Percentiles rank a stretch among this genome's conserved stretches.
Evolutionary conservation across 257 asterid genomes (phyloP).

Genomic region (Forsythia suspensa): DNA sequence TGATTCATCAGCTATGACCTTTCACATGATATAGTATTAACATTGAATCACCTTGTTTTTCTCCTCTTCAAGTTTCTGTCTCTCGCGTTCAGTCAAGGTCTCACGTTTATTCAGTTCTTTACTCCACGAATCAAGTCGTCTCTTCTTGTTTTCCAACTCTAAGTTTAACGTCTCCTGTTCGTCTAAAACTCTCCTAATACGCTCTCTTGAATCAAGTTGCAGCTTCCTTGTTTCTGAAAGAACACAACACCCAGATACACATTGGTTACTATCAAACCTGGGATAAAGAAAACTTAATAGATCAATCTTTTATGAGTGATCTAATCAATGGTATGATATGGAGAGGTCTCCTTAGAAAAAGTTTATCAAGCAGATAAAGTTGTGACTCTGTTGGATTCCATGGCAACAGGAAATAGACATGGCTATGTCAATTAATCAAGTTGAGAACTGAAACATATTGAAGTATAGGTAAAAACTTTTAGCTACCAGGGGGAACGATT

Average conservation of each 20-base stretch:
- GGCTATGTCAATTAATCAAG: not conserved
- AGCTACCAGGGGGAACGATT: not conserved
- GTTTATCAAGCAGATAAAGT: constrained; percentile 3
- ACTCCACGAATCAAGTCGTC: constrained; percentile 69
- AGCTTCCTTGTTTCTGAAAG: constrained; percentile 70
- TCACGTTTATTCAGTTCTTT: constrained; percentile 83
- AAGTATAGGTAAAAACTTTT: not conserved
- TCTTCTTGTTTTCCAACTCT: constrained; percentile 68
- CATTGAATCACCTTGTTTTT: constrained; percentile 55
- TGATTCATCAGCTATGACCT: constrained; percentile 7
- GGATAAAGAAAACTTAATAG: not conserved
- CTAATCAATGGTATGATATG: not conserved
- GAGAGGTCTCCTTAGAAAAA: not conserved
- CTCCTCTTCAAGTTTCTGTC: constrained; percentile 83
- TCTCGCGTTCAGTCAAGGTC: constrained; percentile 73
- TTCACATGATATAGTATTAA: not conserved
- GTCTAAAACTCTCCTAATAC: constrained; percentile 56
- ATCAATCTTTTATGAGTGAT: not conserved
- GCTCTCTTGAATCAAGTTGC: constrained; percentile 75
- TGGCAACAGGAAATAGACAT: not conserved
- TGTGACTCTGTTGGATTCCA: constrained; percentile 6
- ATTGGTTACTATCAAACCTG: not conserved
- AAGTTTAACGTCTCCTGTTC: constrained; percentile 69
- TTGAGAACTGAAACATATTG: not conserved
- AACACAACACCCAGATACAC: not conserved